Evolutionary conservation across 306 rosid species (phyloP), one percentile per base, ranked within the genome.

Genomic region (Hippophae gyantsensis): DNA sequence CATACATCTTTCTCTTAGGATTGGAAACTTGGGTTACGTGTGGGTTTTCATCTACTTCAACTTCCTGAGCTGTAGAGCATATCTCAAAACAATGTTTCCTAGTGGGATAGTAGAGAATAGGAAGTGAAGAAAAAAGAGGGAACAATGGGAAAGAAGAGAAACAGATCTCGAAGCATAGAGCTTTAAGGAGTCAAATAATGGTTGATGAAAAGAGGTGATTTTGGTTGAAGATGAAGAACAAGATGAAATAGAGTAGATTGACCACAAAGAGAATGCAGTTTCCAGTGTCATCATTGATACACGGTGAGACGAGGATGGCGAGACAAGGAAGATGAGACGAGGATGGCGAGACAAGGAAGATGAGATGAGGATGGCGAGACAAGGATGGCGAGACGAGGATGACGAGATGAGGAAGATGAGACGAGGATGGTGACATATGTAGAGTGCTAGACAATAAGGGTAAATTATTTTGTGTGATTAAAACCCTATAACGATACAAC

Each of bases 251-350:
- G 78, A 72, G 74, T 58, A 70, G 26, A 70, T 64, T 41, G 83
- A 42, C 42, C 74, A 57, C 42, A 81, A 52, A 3, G 78, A 65
- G 38, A 84, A 62, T 6, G 81, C 69, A 41, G 81, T 81, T 68
- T 90, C 81, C 48, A 79, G 13, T 23, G 92, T 64, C 68, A 86
- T 89, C 97, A 90, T 90, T 61, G 82, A 2, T 58, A 58, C 45
- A 18, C 1, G 23, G 23, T 1, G 1, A 18, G 0, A 18, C 1
- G 23, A 18, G 1, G 23, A 18, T 0, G 23, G 23, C 23, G 23
- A 18, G 23, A 18, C 1, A 1, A 18, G 1, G 1, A 18, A 18
- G 1, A 18, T 18, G 23, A 0, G 23, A 18, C 23, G 23, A 18
- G 23, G 23, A 18, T 18, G 23, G 23, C 23, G 1, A 18, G 0